A percentile compares a stretch with the other conserved stretches of the same genome.
Evolutionary conservation across 192 early-diverging fungal species (phyloP).

Genomic region (Spinellus fusiger): DNA sequence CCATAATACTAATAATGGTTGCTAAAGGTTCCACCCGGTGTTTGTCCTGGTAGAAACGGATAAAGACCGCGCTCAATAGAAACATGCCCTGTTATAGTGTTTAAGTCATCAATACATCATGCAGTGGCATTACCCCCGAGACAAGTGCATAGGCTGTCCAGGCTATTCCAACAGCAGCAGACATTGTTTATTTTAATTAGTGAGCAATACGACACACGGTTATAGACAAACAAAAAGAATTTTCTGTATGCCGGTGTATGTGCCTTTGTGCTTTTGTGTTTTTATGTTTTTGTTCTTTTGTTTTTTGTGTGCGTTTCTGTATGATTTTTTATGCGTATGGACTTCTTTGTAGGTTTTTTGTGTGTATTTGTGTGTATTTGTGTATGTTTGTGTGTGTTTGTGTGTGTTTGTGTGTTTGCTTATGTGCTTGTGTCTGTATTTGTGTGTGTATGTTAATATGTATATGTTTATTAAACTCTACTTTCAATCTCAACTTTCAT

Average conservation of each 20-base stretch:
- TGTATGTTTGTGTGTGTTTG: background rate
- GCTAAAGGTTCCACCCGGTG: conserved; percentile 38
- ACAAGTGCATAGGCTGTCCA: conserved; percentile 43
- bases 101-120: background rate
- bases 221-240: too few relatives aligned
- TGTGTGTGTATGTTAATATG: background rate
- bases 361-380: background rate
- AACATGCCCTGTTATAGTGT: conserved; percentile 17
- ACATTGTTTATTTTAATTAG: conserved; percentile 5
- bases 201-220: too few relatives aligned
- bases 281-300: too few relatives aligned
- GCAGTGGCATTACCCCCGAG: conserved; percentile 26
- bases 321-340: too few relatives aligned
- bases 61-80: conserved; percentile 38
- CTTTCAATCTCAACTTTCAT: too few relatives aligned
- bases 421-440: background rate
- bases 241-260: too few relatives aligned
- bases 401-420: background rate
- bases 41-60: conserved; percentile 39
- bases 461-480: background rate
- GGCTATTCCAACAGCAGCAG: conserved; percentile 30
- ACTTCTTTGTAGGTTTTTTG: too few relatives aligned
- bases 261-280: too few relatives aligned
- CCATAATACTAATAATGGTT: conserved; percentile 31
- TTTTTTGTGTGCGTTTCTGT: too few relatives aligned